These are phyloP conservation scores for Wickerhamomyces chambardii DNA, from an alignment of 805 yeast species.

Conservation along the genomic window DNA sequence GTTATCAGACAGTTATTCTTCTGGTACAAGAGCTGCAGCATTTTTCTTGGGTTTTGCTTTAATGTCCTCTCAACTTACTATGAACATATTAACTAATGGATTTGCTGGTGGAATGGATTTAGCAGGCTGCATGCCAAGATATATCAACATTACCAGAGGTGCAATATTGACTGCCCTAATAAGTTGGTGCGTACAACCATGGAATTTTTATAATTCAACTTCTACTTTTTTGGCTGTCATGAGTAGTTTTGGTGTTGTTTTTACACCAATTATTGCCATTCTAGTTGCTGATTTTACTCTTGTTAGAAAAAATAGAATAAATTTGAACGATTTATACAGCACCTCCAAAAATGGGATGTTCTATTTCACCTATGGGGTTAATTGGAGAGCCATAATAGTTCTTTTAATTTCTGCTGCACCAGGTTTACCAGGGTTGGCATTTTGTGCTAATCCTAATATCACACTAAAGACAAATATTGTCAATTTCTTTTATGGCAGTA, in stretches of 20 bases:
- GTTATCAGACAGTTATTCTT: slow-evolving; percentile 20
- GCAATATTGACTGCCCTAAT: slow-evolving; percentile 23
- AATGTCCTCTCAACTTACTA: slow-evolving; percentile 26
- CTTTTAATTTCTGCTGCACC: slow-evolving; percentile 32
- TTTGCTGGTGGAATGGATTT: slow-evolving; percentile 36
- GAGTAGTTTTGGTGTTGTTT: slow-evolving; percentile 27
- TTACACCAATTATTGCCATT: slow-evolving; percentile 29
- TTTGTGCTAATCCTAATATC: slow-evolving; percentile 18
- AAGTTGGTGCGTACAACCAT: slow-evolving; percentile 28
- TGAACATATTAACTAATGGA: slow-evolving; percentile 29
- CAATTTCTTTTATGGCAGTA: slow-evolving; percentile 4
- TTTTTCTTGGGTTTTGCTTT: slow-evolving; percentile 31
- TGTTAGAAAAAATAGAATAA: slow-evolving; percentile 20
- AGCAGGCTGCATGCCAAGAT: slow-evolving; percentile 29
- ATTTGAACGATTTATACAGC: slow-evolving; percentile 24
- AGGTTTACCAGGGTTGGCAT: slow-evolving; percentile 30
- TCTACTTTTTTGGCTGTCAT: slow-evolving; percentile 27
- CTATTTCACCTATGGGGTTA: slow-evolving; percentile 28
- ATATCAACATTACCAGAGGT: slow-evolving; percentile 30
- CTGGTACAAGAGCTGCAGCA: slow-evolving; percentile 27
- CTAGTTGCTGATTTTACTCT: slow-evolving; percentile 31
- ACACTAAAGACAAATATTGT: slow-evolving; percentile 2
- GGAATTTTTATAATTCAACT: slow-evolving; percentile 28
- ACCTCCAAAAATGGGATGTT: slow-evolving; percentile 23
- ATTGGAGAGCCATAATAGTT: slow-evolving; percentile 24